phyloP scores from a whole-genome alignment of 306 rosid species.

The Begonia masoniana region DNA sequence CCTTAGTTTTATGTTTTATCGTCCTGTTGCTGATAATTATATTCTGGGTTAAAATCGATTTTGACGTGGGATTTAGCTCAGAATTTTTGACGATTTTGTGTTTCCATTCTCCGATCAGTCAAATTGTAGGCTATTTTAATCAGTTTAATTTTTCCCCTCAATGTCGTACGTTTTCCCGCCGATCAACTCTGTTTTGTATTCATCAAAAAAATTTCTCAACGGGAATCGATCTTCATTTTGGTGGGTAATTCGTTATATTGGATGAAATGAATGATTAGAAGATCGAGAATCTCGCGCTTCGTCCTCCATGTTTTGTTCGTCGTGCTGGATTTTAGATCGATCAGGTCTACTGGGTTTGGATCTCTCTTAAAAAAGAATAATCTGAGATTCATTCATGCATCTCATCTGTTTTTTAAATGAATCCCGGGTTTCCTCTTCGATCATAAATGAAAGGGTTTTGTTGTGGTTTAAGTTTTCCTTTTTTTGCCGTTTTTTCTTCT shows the following conservation, averaged over 20 bases:
- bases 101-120: conserved; percentile 8
- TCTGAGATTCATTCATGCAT: background rate
- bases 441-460: conserved; percentile 21
- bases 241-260: too few species aligned
- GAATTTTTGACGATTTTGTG: conserved; percentile 10
- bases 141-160: background rate
- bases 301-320: background rate
- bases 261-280: too few species aligned
- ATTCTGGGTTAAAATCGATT: background rate
- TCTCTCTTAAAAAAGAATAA: conserved; percentile 3
- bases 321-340: conserved; percentile 16
- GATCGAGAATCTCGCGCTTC: background rate
- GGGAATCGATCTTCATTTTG: too few species aligned
- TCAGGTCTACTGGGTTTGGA: conserved; percentile 25
- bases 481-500: background rate
- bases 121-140: conserved; percentile 9
- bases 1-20: too few species aligned
- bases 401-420: background rate
- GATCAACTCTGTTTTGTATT: conserved; percentile 6
- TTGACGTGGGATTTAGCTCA: conserved; percentile 5
- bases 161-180: background rate
- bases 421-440: conserved; percentile 6
- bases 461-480: conserved; percentile 22
- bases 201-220: background rate
- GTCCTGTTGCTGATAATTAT: too few species aligned